phyloP scores from a whole-genome alignment of 257 asterid species.

The Solanum ossicruentum region DNA sequence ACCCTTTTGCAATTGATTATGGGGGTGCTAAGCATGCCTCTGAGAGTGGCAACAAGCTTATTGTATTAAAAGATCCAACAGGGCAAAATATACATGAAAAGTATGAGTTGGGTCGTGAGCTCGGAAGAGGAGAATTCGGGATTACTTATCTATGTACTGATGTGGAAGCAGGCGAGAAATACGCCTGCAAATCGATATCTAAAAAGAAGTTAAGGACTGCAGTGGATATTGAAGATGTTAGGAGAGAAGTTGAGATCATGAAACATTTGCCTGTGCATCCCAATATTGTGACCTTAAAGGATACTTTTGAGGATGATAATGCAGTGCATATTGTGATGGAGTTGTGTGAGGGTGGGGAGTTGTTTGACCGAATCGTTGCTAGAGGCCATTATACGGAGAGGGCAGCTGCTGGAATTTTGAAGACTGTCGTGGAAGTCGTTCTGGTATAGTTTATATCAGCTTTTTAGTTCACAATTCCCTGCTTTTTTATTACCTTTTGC shows the following conservation, averaged over 20 bases:
- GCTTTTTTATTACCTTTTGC: not conserved
- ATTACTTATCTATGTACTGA: conserved; percentile 50
- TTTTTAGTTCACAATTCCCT: not conserved
- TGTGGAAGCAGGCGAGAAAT: conserved; percentile 20
- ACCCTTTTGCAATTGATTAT: conserved; percentile 40
- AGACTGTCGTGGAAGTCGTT: conserved; percentile 54
- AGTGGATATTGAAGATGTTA: conserved; percentile 46
- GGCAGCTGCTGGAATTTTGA: conserved; percentile 45
- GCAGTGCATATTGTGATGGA: conserved; percentile 61
- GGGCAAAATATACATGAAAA: conserved; percentile 29
- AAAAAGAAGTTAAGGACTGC: conserved; percentile 42
- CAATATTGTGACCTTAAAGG: conserved; percentile 39
- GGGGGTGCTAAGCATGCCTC: conserved; percentile 24
- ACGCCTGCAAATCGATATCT: conserved; percentile 53
- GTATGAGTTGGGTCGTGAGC: conserved; percentile 48
- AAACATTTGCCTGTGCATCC: conserved; percentile 43
- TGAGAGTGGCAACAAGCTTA: conserved; percentile 23
- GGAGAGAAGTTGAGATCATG: conserved; percentile 58
- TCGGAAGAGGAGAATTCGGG: conserved; percentile 67
- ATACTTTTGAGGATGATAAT: conserved; percentile 41
- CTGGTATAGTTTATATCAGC: conserved; percentile 22
- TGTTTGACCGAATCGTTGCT: conserved; percentile 49
- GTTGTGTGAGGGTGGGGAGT: conserved; percentile 45
- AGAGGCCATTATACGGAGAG: conserved; percentile 52
- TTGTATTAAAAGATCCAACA: conserved; percentile 43